Conservation (phyloP, 2,329 filamentous ascomycete genomes). For the Claviceps purpurea region DNA sequence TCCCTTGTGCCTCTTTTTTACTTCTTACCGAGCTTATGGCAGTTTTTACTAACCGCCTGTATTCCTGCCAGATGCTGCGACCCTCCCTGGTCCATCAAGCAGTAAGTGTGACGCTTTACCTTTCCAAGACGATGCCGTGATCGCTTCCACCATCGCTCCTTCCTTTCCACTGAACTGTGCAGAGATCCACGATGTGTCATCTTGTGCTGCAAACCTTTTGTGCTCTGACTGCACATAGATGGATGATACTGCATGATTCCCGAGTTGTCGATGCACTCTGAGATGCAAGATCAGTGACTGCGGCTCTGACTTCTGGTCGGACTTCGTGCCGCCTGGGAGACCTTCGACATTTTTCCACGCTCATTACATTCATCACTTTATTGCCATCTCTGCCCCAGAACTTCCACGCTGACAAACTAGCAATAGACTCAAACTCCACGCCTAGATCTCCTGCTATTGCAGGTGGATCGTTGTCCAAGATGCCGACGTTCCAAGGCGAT, state of each 20-base stretch:
- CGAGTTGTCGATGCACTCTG: not conserved
- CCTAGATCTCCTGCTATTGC: not conserved
- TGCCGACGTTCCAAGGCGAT: not conserved
- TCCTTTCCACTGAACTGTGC: not conserved
- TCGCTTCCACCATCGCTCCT: not conserved
- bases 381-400: not conserved
- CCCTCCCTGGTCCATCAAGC: not conserved
- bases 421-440: not conserved
- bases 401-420: not conserved
- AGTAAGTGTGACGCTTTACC: not conserved
- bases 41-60: not conserved
- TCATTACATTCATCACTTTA: not conserved
- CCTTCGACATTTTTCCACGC: not conserved
- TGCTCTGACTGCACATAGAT: not conserved
- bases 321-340: not conserved
- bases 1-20: not conserved
- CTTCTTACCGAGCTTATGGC: not conserved
- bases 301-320: not conserved
- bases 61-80: not conserved
- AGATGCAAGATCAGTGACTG: not conserved
- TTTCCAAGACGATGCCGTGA: not conserved
- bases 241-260: not conserved
- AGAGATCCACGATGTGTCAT: not conserved
- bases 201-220: not conserved
- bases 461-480: not conserved